Conservation (phyloP, 805 yeast species). For the Cephaloascus fragrans region DNA sequence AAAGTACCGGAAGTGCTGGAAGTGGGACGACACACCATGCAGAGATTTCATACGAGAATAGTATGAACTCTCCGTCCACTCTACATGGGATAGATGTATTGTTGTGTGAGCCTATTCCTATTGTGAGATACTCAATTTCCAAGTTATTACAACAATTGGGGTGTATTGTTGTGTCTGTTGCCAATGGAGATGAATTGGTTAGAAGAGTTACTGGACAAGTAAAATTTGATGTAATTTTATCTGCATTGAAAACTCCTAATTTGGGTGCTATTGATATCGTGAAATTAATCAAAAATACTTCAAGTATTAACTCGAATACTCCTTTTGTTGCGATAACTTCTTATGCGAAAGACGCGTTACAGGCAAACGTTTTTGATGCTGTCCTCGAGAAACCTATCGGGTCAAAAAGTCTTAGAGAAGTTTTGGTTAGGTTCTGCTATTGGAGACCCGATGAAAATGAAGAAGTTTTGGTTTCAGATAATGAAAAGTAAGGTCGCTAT, state of each 20-base stretch:
- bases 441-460: conserved; percentile 6
- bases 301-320: conserved; percentile 67
- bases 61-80: conserved; percentile 1
- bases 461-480: conserved; percentile 19
- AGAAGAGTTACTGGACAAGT: conserved; percentile 76
- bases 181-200: conserved; percentile 75
- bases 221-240: conserved; percentile 73
- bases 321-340: conserved; percentile 73
- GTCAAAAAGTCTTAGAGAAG: conserved; percentile 10
- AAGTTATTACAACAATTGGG: conserved; percentile 59
- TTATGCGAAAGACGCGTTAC: conserved; percentile 55
- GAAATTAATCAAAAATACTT: conserved; percentile 64
- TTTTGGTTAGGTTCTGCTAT: conserved; percentile 11
- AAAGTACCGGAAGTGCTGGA: not conserved
- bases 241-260: conserved; percentile 61
- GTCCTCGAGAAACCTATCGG: conserved; percentile 65
- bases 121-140: conserved; percentile 59
- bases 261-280: conserved; percentile 70
- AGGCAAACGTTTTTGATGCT: conserved; percentile 48
- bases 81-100: conserved; percentile 48
- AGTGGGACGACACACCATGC: not conserved
- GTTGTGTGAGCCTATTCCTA: conserved; percentile 82
- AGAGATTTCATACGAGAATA: not conserved
- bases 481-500: conserved; percentile 7
- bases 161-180: conserved; percentile 69